Conservation (phyloP, 2,329 filamentous ascomycete genomes). For the Aspergillus nomiae region DNA sequence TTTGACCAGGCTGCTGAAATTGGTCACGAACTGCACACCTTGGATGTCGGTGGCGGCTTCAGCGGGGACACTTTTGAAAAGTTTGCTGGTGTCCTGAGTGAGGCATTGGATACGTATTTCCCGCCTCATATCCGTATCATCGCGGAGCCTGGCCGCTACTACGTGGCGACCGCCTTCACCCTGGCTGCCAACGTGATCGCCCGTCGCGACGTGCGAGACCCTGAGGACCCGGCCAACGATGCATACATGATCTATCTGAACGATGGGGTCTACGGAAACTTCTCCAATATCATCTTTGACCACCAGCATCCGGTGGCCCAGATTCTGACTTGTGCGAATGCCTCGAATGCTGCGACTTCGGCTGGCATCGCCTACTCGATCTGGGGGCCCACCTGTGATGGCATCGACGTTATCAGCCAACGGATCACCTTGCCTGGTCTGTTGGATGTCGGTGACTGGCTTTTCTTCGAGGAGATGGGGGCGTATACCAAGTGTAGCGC, state of each 20-base stretch:
- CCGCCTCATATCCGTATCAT: constrained; percentile 82
- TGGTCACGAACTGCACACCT: constrained; percentile 79
- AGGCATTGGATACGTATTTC: constrained; percentile 85
- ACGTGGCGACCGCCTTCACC: constrained; percentile 89
- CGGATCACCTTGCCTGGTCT: constrained; percentile 75
- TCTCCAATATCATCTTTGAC: constrained; percentile 99
- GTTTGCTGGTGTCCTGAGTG: constrained; percentile 79
- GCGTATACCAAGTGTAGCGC: constrained; percentile 98
- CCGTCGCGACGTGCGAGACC: constrained; percentile 80
- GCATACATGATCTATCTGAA: constrained; percentile 98
- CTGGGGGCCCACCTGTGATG: constrained; percentile 97
- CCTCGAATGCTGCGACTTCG: constrained; percentile 38
- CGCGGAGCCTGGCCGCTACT: constrained; percentile 94
- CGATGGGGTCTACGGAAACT: constrained; percentile 97
- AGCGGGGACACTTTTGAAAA: constrained; percentile 85
- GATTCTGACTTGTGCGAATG: constrained; percentile 67
- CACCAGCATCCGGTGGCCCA: constrained; percentile 89
- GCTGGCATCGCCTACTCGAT: constrained; percentile 82
- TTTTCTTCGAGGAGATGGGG: constrained; percentile 99
- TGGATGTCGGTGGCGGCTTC: constrained; percentile 95
- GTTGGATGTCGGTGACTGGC: constrained; percentile 92
- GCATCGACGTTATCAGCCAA: constrained; percentile 90
- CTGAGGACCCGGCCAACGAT: constrained; percentile 45
- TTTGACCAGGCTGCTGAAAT: constrained; percentile 80
- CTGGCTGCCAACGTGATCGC: constrained; percentile 96